phyloP scores from a whole-genome alignment of 306 rosid genomes.

The Crotalaria pallida region DNA sequence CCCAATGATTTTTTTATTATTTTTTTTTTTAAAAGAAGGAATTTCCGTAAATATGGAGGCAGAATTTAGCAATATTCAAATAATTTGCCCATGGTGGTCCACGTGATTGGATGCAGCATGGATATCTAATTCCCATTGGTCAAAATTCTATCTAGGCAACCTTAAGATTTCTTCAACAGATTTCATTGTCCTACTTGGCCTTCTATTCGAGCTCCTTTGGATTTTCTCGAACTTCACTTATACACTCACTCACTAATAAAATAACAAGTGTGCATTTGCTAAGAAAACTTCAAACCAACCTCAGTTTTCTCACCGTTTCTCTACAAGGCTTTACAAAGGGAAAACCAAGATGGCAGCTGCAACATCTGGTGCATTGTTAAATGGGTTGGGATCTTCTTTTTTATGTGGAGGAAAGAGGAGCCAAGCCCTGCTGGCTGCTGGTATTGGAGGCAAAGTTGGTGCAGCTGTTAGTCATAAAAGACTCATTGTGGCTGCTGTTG shows the following conservation, averaged over 20 bases:
- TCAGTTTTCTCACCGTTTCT: neutral
- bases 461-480: constrained; percentile 29
- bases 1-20: no score
- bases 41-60: no score
- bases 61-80: no score
- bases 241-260: constrained; percentile 6
- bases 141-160: constrained; percentile 57
- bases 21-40: no score
- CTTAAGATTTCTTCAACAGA: constrained; percentile 34
- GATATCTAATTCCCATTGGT: constrained; percentile 46
- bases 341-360: constrained; percentile 53
- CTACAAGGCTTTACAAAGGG: neutral
- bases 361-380: constrained; percentile 58
- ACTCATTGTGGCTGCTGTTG: constrained; percentile 44
- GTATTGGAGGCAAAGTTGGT: constrained; percentile 24
- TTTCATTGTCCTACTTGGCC: constrained; percentile 52
- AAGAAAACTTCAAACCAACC: neutral
- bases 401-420: constrained; percentile 55
- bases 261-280: neutral
- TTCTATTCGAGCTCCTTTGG: constrained; percentile 20
- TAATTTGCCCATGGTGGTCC: no score
- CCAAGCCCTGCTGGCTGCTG: constrained; percentile 36
- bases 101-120: constrained; percentile 34
- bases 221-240: neutral
- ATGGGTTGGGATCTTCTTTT: constrained; percentile 62